A percentile compares a stretch with the other conserved stretches of the same genome.
phyloP scores from a whole-genome alignment of 2,329 filamentous ascomycete genomes.

The Talaromyces sp. region DNA sequence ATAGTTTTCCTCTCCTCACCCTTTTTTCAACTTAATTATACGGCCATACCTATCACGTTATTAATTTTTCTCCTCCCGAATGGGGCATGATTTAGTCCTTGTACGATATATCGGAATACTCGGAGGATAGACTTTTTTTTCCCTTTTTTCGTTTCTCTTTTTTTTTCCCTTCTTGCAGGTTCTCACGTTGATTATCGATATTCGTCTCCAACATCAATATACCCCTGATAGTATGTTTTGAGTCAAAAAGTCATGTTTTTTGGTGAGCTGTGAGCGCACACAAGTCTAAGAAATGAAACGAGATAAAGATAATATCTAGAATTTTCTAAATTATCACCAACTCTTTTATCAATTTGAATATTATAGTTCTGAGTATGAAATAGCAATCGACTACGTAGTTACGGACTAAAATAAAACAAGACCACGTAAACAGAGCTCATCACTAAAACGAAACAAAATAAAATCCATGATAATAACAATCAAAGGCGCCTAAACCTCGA shows the following conservation, averaged over 20 bases:
- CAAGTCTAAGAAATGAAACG: neutral
- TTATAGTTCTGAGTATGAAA: neutral
- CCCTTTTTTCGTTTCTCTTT: neutral
- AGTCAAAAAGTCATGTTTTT: neutral
- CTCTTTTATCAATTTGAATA: neutral
- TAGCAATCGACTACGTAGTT: neutral
- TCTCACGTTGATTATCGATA: neutral
- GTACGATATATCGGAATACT: neutral
- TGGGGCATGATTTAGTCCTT: neutral
- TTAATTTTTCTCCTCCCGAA: neutral
- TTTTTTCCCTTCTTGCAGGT: too few species aligned
- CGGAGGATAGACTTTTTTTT: neutral
- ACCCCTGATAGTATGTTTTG: neutral
- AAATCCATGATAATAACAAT: neutral
- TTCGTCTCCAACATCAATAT: neutral
- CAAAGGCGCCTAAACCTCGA: neutral
- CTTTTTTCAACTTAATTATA: neutral
- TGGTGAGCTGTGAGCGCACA: neutral
- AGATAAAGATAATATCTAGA: neutral
- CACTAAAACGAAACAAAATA: neutral
- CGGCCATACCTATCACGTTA: neutral
- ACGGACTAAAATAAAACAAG: neutral
- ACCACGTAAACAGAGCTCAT: neutral
- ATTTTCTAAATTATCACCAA: neutral
- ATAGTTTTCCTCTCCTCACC: neutral